A percentile compares a stretch with the other conserved stretches of the same genome.
Evolutionary conservation across 306 rosid genomes (phyloP).

Genomic region (Psophocarpus tetragonolobus): DNA sequence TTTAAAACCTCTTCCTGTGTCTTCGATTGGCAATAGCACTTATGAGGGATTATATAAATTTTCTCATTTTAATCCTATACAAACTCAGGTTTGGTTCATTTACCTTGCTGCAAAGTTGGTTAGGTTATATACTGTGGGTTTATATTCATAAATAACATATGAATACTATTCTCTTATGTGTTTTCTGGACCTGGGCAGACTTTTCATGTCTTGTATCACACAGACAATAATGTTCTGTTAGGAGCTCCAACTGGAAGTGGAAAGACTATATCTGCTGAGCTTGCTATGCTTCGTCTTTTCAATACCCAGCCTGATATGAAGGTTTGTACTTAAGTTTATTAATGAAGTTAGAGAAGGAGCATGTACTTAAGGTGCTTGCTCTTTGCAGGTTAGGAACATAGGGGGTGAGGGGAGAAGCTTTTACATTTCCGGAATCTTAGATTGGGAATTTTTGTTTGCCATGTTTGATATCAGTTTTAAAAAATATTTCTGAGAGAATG

Average conservation of each 20-base stretch:
- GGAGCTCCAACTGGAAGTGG: slow-evolving; percentile 99
- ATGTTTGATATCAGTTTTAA: too few species aligned
- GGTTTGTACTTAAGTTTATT: slow-evolving; percentile 50
- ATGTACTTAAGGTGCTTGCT: slow-evolving; percentile 2
- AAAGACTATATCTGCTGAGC: slow-evolving; percentile 98
- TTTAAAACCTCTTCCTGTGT: slow-evolving; percentile 89
- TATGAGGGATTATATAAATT: slow-evolving; percentile 78
- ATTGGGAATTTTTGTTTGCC: too few species aligned
- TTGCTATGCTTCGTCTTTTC: slow-evolving; percentile 93
- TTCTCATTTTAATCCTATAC: slow-evolving; percentile 97
- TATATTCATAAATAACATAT: slow-evolving; percentile 4
- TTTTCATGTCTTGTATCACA: slow-evolving; percentile 89
- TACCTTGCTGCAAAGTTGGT: slow-evolving; percentile 25
- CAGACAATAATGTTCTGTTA: slow-evolving; percentile 83
- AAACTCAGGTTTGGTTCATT: slow-evolving; percentile 78
- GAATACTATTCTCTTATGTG: slow-evolving; percentile 19
- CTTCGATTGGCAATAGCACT: slow-evolving; percentile 73
- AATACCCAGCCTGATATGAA: slow-evolving; percentile 95
- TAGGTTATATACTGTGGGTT: slow-evolving; percentile 17
- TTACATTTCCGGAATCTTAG: too few species aligned
- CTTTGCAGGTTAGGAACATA: not conserved
- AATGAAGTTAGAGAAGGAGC: slow-evolving; percentile 8
- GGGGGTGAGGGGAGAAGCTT: too few species aligned
- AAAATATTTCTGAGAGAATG: too few species aligned
- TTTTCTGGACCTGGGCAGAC: slow-evolving; percentile 58